Evolutionary conservation across 441 rosid genomes (phyloP).

Genomic region (Pelargonium fulgidum): DNA sequence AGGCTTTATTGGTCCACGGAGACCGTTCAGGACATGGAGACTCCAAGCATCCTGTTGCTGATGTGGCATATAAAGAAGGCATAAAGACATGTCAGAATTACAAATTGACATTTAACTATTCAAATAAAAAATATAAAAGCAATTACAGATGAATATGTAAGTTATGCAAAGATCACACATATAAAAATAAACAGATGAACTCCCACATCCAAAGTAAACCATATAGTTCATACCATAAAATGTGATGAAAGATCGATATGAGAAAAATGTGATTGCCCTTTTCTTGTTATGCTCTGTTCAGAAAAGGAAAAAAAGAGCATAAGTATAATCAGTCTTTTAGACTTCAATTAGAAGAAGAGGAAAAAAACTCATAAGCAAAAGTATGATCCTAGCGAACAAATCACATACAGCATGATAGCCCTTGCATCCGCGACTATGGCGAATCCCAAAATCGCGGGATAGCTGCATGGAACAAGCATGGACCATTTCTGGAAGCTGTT

Average conservation of each 20-base stretch:
- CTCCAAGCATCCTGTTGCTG: constrained; percentile 64
- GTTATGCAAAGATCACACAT: constrained; percentile 9
- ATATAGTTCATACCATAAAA: constrained; percentile 38
- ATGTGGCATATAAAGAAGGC: constrained; percentile 14
- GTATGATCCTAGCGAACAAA: not conserved
- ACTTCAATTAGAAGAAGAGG: not conserved
- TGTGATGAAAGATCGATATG: constrained; percentile 44
- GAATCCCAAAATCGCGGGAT: constrained; percentile 46
- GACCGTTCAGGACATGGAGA: constrained; percentile 43
- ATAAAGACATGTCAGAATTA: constrained; percentile 3
- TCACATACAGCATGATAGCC: constrained; percentile 37
- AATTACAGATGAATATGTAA: constrained; percentile 8
- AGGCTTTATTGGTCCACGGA: constrained; percentile 36
- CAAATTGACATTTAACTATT: not conserved
- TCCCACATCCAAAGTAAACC: constrained; percentile 21
- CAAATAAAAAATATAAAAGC: not conserved
- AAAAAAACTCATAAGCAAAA: not conserved
- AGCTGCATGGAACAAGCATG: constrained; percentile 41
- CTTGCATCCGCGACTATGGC: constrained; percentile 34
- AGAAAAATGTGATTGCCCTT: constrained; percentile 35
- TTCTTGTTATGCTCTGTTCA: constrained; percentile 38
- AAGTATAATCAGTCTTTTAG: not conserved
- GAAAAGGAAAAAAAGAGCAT: constrained; percentile 1
- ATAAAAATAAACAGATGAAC: not conserved
- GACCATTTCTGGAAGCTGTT: constrained; percentile 38